Base-by-base conservation (phyloP, 2,329 filamentous ascomycete genomes). In the Phialemonium atrogriseum region DNA sequence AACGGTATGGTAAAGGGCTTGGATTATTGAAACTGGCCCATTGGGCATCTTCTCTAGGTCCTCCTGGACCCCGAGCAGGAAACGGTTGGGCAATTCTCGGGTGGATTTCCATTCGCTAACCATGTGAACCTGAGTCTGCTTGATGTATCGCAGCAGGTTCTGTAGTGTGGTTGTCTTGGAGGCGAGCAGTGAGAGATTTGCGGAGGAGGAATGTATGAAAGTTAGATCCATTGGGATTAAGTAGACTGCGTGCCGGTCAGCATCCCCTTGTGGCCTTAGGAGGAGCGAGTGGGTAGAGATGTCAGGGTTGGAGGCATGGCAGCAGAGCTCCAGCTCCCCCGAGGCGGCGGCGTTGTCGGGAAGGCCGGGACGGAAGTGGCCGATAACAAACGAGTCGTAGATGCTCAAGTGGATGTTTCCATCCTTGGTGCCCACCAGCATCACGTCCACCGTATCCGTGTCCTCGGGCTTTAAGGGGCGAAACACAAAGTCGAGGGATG, bases 101-200 rank as follows among this genome's bases (percentile, higher is more conserved):
- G 84, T 80, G 21, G 84, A 81, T 46, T 84, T 83, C 75, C 84
- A 94, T 52, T 94, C 88, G 4, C 77, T 70, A 15, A 78, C 65
- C 62, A 95, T 84, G 42, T 89, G 84, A 20, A 74, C 67, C 40
- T 91, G 77, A 1, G 83, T 78, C 51, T 94, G 85, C 34, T 77
- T 77, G 26, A 94, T 70, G 50, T 98, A 96, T 29, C 86, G 71
- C 7, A 95, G 62, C 10, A 96, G 58, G 41, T 91, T 94, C 46
- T 94, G 85, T 11, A 96, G 59, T 25, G 85, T 84, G 1, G 88
- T 93, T 5, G 86, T 81, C 47, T 93, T 94, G 11, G 82, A 86
- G 1, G 88, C 82, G 10, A 96, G 67, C 5, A 94, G 68, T 17
- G 88, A 84, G 3, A 96, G 63, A 48, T 93, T 84, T 34, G 87